Evolutionary conservation across 495 filamentous ascomycete genomes (phyloP).

Genomic region (Lasiosphaeria hispida): DNA sequence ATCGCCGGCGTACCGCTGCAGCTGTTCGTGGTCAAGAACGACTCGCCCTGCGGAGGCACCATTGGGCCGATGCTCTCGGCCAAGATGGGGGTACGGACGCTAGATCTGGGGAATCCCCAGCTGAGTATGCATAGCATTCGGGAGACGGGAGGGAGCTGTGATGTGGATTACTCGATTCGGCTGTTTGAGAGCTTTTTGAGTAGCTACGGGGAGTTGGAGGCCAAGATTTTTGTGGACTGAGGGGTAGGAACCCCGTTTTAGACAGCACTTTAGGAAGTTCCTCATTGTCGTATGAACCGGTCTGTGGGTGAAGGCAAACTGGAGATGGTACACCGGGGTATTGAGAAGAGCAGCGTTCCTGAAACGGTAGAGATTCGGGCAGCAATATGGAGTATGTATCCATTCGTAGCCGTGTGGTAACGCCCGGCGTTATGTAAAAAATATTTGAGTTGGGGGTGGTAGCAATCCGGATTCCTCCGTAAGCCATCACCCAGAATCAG

Average conservation of each 20-base stretch:
- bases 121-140: conserved; percentile 96
- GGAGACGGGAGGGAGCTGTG: conserved; percentile 82
- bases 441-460: too few relatives aligned
- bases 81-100: conserved; percentile 75
- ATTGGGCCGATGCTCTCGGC: conserved; percentile 95
- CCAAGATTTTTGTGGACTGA: conserved; percentile 76
- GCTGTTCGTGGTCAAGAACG: conserved; percentile 94
- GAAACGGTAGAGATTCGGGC: too few relatives aligned
- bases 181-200: conserved; percentile 87
- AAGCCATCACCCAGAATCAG: too few relatives aligned
- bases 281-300: too few relatives aligned
- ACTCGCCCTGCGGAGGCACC: conserved; percentile 88
- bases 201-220: conserved; percentile 74
- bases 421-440: too few relatives aligned
- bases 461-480: too few relatives aligned
- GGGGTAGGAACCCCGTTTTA: not conserved
- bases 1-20: conserved; percentile 74
- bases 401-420: too few relatives aligned
- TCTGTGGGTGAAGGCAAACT: too few relatives aligned
- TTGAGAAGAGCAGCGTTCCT: too few relatives aligned
- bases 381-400: too few relatives aligned
- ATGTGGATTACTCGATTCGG: conserved; percentile 83
- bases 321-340: too few relatives aligned
- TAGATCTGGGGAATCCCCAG: conserved; percentile 96
- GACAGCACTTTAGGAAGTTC: too few relatives aligned